A percentile compares a stretch with the other conserved stretches of the same genome.
Evolutionary conservation across 257 asterid genomes (phyloP).

Genomic region (Plectranthus barbatus): DNA sequence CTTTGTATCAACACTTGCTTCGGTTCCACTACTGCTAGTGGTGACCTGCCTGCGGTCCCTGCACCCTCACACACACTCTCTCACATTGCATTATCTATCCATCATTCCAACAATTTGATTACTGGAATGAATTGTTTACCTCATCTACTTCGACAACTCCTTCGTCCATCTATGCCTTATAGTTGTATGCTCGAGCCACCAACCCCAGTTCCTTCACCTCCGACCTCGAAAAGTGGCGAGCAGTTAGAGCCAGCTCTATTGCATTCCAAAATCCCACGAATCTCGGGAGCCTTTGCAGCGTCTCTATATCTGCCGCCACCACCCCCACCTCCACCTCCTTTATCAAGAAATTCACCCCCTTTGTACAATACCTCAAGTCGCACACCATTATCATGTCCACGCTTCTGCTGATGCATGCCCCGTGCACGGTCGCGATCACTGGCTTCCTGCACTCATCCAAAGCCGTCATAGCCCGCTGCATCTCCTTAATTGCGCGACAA

Average conservation of each 20-base stretch:
- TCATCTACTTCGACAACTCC: conserved; percentile 55
- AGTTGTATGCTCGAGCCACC: conserved; percentile 40
- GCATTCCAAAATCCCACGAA: conserved; percentile 83
- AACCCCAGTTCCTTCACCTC: conserved; percentile 80
- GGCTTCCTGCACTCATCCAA: conserved; percentile 87
- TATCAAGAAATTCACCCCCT: conserved; percentile 49
- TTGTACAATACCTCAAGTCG: conserved; percentile 61
- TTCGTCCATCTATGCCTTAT: conserved; percentile 41
- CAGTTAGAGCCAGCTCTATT: conserved; percentile 79
- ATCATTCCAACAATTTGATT: too few relatives aligned
- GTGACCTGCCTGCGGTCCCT: conserved; percentile 75
- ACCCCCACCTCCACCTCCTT: conserved; percentile 87
- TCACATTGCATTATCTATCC: too few relatives aligned
- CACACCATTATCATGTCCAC: conserved; percentile 72
- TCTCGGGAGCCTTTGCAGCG: conserved; percentile 84
- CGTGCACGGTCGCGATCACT: conserved; percentile 68
- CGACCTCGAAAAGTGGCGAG: conserved; percentile 47
- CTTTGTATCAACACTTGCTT: conserved; percentile 64
- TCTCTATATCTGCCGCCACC: conserved; percentile 78
- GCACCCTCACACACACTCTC: background rate
- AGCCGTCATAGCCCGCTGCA: conserved; percentile 64
- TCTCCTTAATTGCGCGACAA: conserved; percentile 47
- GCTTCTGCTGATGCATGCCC: conserved; percentile 86
- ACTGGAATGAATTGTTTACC: too few relatives aligned
- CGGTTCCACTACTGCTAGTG: conserved; percentile 65